Base-by-base conservation (phyloP, 768 basidiomycete genomes). In the Hypholoma sublateritium region DNA sequence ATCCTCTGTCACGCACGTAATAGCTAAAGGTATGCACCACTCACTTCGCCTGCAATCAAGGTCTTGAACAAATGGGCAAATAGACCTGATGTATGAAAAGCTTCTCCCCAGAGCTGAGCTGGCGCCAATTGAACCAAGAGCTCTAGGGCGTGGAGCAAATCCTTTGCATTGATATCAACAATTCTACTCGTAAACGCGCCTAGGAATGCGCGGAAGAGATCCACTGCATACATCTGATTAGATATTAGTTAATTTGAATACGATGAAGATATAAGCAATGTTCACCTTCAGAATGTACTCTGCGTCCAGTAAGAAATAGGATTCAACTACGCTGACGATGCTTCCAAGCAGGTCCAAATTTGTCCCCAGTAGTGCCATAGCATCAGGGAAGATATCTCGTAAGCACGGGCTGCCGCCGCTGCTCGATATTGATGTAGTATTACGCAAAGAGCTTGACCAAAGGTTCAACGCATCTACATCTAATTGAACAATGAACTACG, bases 301-400 rank as follows among this genome's bases (percentile, higher is more conserved):
- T 0, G 83, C 83, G 69, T 91, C 88, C 16, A 91, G 76, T n/a
- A 96, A 69, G 57, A 91, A 74, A 67, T 94, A 95, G 5, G 88
- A 86, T 67, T 93, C 89, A 21, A 92, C 62, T 54, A 95, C 83
- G 55, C 72, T 74, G 16, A 82, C 82, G 24, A 86, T 79, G 52
- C 78, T 85, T 13, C 89, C 89, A 17, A 94, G 73, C 19, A 93
- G 69, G 61, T 95, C 93, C 43, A 92, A 72, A 59, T 94, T 93
- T 25, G 73, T 74, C 1, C 80, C 77, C 16, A 95, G 72, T 4
- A 92, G 69, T n/a, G 72, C 54, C 11, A 91, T 67, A 2, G 82
- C 82, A 34, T 80, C 66, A 16, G 89, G 90, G 54, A 91, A 83
- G 25, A 95, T 74, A 22, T 85, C 82, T 32, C 85, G 70, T 21